Base-by-base conservation (phyloP, 768 basidiomycete species). In the Lentinula sp. region DNA sequence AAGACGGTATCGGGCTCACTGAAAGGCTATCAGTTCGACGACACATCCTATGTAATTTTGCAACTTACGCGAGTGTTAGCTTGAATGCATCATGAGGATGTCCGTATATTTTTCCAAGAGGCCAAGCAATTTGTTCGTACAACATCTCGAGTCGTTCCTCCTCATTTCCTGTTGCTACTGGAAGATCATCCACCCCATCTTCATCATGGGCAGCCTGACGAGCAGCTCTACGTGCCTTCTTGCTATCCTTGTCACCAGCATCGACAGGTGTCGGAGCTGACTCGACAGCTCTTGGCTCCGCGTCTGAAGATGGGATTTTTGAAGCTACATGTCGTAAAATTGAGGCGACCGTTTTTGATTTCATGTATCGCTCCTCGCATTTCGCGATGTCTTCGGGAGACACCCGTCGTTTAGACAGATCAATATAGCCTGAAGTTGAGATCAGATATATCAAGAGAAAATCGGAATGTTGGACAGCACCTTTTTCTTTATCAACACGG, bases 11-110 rank as follows among this genome's bases (percentile, higher is more conserved):
- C 91, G 42, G 73, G 70, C 66, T 78, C 78, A 31, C 78, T 78
- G 63, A 3, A 42, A 16, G 39, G 31, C 21, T 42, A 15, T 59
- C 5, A 59, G 46, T 2, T 23, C 7, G 45, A 21, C 10, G 16
- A 34, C n/a, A 23, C 5, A 3, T 32, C 13, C 21, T 21, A 6
- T 5, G 7, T 15, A 37, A 34, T 46, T 6, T 31, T 21, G 40
- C 37, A 2, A 78, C 91, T 62, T 68, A 96, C 96, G 91, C 91
- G 59, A 98, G 78, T n/a, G 93, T 87, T 49, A 97, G 81, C 73
- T 98, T 98, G 82, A 98, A 99, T 0, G 96, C 96, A 71, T 98
- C 97, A 73, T 97, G 96, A 0, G 95, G 84, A 72, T 98, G 95
- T 1, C 95, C 95, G 65, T 94, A 99, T 70, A 87, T 91, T 73